phyloP scores from a whole-genome alignment of 768 basidiomycete species.

The Xanthoconium stramineum region DNA sequence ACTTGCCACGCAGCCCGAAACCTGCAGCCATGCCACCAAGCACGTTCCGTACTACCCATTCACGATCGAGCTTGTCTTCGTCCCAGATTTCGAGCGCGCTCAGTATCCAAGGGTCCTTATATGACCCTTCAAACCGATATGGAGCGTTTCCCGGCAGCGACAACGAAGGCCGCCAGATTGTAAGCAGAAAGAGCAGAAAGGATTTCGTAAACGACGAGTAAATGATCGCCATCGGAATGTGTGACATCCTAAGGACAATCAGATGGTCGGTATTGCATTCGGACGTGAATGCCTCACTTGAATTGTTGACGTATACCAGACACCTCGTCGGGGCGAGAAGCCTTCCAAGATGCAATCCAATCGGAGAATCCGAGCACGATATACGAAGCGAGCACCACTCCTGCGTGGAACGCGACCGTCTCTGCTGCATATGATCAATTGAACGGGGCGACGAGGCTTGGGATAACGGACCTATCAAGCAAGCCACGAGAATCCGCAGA shows the following conservation, averaged over 20 bases:
- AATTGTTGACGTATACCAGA: conserved; percentile 65
- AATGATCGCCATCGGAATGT: conserved; percentile 74
- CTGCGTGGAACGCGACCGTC: conserved; percentile 70
- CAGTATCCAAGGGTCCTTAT: conserved; percentile 35
- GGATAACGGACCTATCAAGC: conserved; percentile 49
- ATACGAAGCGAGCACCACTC: conserved; percentile 58
- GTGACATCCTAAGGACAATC: conserved; percentile 49
- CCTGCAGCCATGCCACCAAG: conserved; percentile 86
- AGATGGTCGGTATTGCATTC: neutral
- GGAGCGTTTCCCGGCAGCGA: conserved; percentile 16
- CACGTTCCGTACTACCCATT: conserved; percentile 81
- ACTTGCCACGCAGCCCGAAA: conserved; percentile 68
- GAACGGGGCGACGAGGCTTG: neutral
- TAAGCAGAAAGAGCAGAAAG: conserved; percentile 76
- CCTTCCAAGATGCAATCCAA: conserved; percentile 30
- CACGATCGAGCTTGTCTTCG: conserved; percentile 72
- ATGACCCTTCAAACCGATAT: conserved; percentile 24
- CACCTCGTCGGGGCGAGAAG: conserved; percentile 12
- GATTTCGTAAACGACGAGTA: conserved; percentile 84
- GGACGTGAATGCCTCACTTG: conserved; percentile 35
- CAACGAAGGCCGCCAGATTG: conserved; percentile 67
- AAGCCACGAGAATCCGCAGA: conserved; percentile 60
- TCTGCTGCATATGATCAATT: conserved; percentile 39
- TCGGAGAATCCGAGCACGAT: conserved; percentile 45
- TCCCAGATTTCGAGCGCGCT: conserved; percentile 56